Percentiles rank a stretch among this genome's conserved stretches.
Evolutionary conservation across 352 stramenopile genomes (phyloP).

Genomic region (Elongisporangium anandrum): DNA sequence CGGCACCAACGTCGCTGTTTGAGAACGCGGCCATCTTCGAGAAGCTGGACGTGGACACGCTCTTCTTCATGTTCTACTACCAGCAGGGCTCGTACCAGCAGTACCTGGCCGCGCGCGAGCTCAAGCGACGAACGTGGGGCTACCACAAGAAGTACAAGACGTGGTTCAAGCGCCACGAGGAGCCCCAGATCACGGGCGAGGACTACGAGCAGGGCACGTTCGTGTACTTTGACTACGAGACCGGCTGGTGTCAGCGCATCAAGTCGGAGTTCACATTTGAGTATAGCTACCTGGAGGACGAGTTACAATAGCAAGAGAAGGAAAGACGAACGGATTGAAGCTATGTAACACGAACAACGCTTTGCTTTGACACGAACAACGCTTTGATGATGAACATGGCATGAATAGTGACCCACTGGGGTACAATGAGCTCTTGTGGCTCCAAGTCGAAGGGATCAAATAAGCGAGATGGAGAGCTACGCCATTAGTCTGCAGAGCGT

Average conservation of each 20-base stretch:
- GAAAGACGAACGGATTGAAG: background rate
- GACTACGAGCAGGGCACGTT: conserved; percentile 99
- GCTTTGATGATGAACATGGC: too few relatives aligned
- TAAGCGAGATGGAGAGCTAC: conserved; percentile 13
- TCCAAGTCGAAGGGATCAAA: background rate
- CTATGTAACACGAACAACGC: background rate
- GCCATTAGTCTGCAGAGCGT: conserved; percentile 59
- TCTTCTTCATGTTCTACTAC: conserved; percentile 99
- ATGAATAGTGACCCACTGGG: background rate
- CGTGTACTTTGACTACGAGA: conserved; percentile 99
- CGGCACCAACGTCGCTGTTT: conserved; percentile 88
- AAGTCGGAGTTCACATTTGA: conserved; percentile 99
- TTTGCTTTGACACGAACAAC: background rate
- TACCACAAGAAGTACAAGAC: conserved; percentile 99
- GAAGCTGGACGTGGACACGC: conserved; percentile 96
- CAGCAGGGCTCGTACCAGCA: conserved; percentile 98
- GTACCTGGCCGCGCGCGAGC: conserved; percentile 96
- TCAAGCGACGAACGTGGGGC: conserved; percentile 98
- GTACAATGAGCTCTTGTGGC: background rate
- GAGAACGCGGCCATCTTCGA: conserved; percentile 95
- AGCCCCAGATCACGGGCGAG: conserved; percentile 94
- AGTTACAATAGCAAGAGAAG: conserved; percentile 44
- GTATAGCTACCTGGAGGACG: conserved; percentile 96
- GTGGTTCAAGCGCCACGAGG: conserved; percentile 99
- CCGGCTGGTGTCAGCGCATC: conserved; percentile 97